Base-by-base conservation (phyloP, 768 basidiomycete species). In the Crucibulum laeve region DNA sequence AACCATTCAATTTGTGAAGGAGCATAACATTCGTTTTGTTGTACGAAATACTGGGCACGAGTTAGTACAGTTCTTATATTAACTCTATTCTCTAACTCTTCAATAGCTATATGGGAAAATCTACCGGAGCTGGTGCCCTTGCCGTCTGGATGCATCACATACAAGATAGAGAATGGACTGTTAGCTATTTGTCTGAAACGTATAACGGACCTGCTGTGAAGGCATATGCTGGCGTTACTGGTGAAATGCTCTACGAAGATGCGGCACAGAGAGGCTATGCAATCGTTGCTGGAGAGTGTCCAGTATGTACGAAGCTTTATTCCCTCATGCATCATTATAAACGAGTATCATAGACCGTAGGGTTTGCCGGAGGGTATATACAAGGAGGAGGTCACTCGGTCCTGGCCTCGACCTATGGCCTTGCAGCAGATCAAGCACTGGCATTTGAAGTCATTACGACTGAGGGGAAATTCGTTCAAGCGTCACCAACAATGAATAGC, bases 371-470 rank as follows among this genome's bases (percentile, higher is more conserved):
- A 1, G 70, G 71, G 23, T 72, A 60, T 40, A 54, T 59, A 8
- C 56, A 60, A 44, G 61, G 61, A 17, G 59, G 59, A 4, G 59
- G 59, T 15, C 57, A 61, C 42, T 51, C 49, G 21, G 25, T 44
- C 25, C 43, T 55, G 5, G 37, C 42, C 14, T 54, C 53, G 4
- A 21, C 50, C 10, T 42, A 50, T 25, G 58, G 56, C 3, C 35
- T 60, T 28, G 53, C 53, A 14, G 53, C 53, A 7, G 53, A 53
- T 46, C 59, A 57, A 43, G 51, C 53, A 2, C 59, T 70, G 0
- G 54, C 64, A 24, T 62, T 66, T 46, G 64, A 64, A 26, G 58
- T 71, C 11, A 63, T 73, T 18, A 72, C 70, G 1, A 64, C 72
- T 1, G 56, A 64, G 39, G 72, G 71, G 6, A 24, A 55, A 17